These are phyloP conservation scores for Aspergillus carlsbadensis DNA, from an alignment of 495 filamentous ascomycete species.

Conservation along the genomic window DNA sequence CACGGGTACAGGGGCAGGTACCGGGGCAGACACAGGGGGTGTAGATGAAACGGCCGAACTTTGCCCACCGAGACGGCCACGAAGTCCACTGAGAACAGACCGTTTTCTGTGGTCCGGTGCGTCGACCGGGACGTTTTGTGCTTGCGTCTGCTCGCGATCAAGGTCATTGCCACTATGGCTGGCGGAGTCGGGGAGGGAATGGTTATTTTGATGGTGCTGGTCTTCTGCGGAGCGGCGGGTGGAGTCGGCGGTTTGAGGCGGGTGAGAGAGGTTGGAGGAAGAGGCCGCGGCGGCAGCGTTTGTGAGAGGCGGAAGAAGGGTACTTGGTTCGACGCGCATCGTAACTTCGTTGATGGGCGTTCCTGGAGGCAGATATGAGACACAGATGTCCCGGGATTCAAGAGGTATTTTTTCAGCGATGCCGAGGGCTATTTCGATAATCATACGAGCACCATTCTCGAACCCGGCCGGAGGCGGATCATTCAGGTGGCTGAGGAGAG, in stretches of 20 bases:
- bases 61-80: slow-evolving; percentile 38
- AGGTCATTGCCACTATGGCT: background rate
- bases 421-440: slow-evolving; percentile 86
- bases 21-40: slow-evolving; percentile 13
- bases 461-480: slow-evolving; percentile 76
- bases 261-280: slow-evolving; percentile 34
- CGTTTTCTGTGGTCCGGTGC: slow-evolving; percentile 36
- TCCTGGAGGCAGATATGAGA: slow-evolving; percentile 81
- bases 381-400: slow-evolving; percentile 86
- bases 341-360: slow-evolving; percentile 59
- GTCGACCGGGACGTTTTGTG: no score
- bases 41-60: background rate
- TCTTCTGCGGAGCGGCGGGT: slow-evolving; percentile 25
- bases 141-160: background rate
- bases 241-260: slow-evolving; percentile 1
- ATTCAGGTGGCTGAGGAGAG: slow-evolving; percentile 66
- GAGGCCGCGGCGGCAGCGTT: slow-evolving; percentile 47
- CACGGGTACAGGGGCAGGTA: slow-evolving; percentile 13
- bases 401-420: slow-evolving; percentile 84
- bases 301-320: slow-evolving; percentile 64
- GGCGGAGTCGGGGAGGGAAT: slow-evolving; percentile 7
- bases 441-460: slow-evolving; percentile 80
- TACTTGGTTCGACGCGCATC: slow-evolving; percentile 80
- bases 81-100: slow-evolving; percentile 49
- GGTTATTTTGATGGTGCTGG: slow-evolving; percentile 18